Evolutionary conservation across 1,284 basidiomycete species (phyloP).

Genomic region (Cutaneotrichosporon cutaneum): DNA sequence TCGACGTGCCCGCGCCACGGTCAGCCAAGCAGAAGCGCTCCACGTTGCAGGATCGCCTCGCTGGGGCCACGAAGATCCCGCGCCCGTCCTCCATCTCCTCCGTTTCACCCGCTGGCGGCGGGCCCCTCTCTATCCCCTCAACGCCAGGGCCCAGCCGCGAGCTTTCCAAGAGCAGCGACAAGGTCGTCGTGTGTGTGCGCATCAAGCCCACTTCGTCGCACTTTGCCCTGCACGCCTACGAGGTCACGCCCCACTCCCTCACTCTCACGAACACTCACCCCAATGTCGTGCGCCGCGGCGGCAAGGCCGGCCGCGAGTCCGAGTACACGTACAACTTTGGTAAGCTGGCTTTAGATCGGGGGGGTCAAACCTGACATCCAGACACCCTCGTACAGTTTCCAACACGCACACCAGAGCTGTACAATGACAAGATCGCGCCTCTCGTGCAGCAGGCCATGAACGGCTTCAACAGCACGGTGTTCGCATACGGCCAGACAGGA

Average conservation of each 20-base stretch:
- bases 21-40: slow-evolving; percentile 28
- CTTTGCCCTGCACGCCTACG: slow-evolving; percentile 44
- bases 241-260: slow-evolving; percentile 39
- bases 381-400: slow-evolving; percentile 54
- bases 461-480: slow-evolving; percentile 60
- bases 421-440: slow-evolving; percentile 55
- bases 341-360: slow-evolving; percentile 24
- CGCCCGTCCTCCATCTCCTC: slow-evolving; percentile 9
- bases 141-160: slow-evolving; percentile 7
- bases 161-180: slow-evolving; percentile 31
- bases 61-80: slow-evolving; percentile 16
- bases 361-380: slow-evolving; percentile 18
- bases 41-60: slow-evolving; percentile 35
- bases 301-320: slow-evolving; percentile 49
- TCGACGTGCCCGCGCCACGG: slow-evolving; percentile 20
- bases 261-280: slow-evolving; percentile 48
- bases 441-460: slow-evolving; percentile 58
- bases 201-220: slow-evolving; percentile 45
- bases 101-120: background rate
- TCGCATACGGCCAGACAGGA: slow-evolving; percentile 56
- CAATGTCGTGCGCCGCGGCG: slow-evolving; percentile 49
- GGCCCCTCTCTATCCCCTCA: background rate
- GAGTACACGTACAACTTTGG: slow-evolving; percentile 52
- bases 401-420: slow-evolving; percentile 52
- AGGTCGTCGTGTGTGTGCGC: slow-evolving; percentile 51